These are phyloP conservation scores for Nakazawaea wickerhamii DNA, from an alignment of 805 yeast genomes.

Conservation along the genomic window DNA sequence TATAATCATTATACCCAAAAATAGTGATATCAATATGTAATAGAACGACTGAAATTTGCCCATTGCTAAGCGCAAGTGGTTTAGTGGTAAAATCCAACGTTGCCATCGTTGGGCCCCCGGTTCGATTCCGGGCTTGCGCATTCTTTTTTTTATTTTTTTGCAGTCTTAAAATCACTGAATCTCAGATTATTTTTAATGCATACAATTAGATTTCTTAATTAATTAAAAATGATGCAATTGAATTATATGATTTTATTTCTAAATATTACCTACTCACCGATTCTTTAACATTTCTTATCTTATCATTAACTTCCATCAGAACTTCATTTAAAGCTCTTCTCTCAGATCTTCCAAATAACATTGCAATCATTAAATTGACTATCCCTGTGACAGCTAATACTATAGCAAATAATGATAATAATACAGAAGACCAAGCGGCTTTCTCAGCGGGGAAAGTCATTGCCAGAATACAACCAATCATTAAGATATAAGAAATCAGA, in stretches of 20 bases:
- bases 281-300: constrained; percentile 14
- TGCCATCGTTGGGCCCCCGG: constrained; percentile 12
- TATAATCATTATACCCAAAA: too few relatives aligned
- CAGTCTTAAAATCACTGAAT: too few relatives aligned
- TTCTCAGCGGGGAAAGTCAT: constrained; percentile 52
- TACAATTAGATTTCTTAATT: too few relatives aligned
- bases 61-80: too few relatives aligned
- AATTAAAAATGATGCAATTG: too few relatives aligned
- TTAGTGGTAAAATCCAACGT: too few relatives aligned
- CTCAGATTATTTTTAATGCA: too few relatives aligned
- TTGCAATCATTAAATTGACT: constrained; percentile 72
- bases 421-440: constrained; percentile 59
- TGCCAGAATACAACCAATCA: constrained; percentile 49
- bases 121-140: constrained; percentile 12
- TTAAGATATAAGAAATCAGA: constrained; percentile 42
- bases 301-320: constrained; percentile 51
- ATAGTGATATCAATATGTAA: too few relatives aligned
- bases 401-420: constrained; percentile 53
- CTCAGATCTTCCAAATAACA: constrained; percentile 77
- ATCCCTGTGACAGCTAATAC: constrained; percentile 60
- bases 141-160: background rate
- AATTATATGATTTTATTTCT: too few relatives aligned
- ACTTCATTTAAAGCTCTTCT: constrained; percentile 73
- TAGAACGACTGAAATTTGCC: too few relatives aligned
- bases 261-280: too few relatives aligned